These are phyloP conservation scores for Dorcoceras hygrometricum DNA, from an alignment of 257 asterid species.

Conservation along the genomic window DNA sequence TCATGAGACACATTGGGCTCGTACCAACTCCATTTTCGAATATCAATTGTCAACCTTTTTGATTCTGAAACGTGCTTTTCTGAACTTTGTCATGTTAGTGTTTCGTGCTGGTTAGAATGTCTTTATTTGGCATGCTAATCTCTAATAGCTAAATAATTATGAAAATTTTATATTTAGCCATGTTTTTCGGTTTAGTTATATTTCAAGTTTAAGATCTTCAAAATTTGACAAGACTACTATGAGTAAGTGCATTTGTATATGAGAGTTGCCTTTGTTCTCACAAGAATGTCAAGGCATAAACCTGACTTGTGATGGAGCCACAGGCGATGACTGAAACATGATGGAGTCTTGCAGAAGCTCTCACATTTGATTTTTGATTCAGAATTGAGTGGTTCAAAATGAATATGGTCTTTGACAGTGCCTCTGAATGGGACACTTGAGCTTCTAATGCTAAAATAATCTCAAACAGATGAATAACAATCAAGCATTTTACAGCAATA, in stretches of 20 bases:
- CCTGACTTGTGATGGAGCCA: too few relatives aligned
- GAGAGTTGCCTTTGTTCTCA: neutral
- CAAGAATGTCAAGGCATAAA: neutral
- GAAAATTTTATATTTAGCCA: neutral
- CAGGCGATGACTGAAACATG: too few relatives aligned
- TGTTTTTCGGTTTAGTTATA: neutral
- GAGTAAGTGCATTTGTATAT: neutral
- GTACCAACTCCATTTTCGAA: neutral
- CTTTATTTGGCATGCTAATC: neutral
- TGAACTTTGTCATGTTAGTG: neutral
- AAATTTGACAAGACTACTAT: neutral
- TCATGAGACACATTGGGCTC: neutral
- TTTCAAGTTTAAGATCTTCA: neutral
- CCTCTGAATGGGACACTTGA: too few relatives aligned
- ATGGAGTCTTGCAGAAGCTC: slow-evolving; percentile 14
- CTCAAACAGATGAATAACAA: slow-evolving; percentile 19
- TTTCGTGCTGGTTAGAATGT: neutral
- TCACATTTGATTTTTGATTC: slow-evolving; percentile 9
- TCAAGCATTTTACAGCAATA: slow-evolving; percentile 17
- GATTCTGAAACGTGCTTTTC: neutral
- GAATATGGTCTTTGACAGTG: slow-evolving; percentile 22
- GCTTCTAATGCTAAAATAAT: too few relatives aligned
- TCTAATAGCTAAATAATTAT: too few relatives aligned
- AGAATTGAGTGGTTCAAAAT: slow-evolving; percentile 25
- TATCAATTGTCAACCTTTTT: neutral